Evolutionary conservation across 192 early-diverging fungal genomes (phyloP), one percentile per base, ranked within the genome.

Genomic region (Gaertneriomyces sp.): DNA sequence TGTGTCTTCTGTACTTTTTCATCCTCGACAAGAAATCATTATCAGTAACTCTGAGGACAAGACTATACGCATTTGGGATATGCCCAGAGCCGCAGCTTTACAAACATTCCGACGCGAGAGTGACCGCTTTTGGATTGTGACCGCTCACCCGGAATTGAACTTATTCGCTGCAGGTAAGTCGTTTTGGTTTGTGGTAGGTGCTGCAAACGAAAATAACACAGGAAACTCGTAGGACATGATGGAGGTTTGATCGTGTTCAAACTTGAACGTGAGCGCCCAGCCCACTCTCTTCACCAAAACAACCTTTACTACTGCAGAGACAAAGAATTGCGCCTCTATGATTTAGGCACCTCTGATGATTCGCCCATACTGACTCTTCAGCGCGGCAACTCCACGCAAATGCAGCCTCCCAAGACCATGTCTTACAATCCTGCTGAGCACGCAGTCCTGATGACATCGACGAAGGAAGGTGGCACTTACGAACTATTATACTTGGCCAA

Each of bases 181-280:
- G 58, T 25, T 14, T 1, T 12, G 8, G 11, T n/a, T 20, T 10
- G 45, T n/a, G 45, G 1, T 1, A 50, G 1, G 7, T 50, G 46
- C 45, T 50, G 1, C 8, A 12, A 20, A 2, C 4, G 20, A 49
- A 1, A 12, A 17, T n/a, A 49, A 17, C 47, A 17, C 16, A 49
- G 0, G 47, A 12, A 2, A 49, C 45, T 4, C 5, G 3, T 60
- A 89, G 91, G 92, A 53, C 97, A 99, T 70, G 97, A 99, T 74
- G 92, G 88, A 71, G 97, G 97, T 50, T 76, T 99, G 62, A 91
- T 97, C 71, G 97, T 99, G 11, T 99, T 98, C 77, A 99, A 99
- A 73, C 79, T 99, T 38, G 97, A 99, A 76, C 82, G 97, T 52
- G 97, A 99, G 76, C 87, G 97, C 54, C 95, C 95, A 0, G 94